Percentiles rank a stretch among this genome's conserved stretches.
Conservation (phyloP, 345 rosid genomes). For the Lepidium africanum region DNA sequence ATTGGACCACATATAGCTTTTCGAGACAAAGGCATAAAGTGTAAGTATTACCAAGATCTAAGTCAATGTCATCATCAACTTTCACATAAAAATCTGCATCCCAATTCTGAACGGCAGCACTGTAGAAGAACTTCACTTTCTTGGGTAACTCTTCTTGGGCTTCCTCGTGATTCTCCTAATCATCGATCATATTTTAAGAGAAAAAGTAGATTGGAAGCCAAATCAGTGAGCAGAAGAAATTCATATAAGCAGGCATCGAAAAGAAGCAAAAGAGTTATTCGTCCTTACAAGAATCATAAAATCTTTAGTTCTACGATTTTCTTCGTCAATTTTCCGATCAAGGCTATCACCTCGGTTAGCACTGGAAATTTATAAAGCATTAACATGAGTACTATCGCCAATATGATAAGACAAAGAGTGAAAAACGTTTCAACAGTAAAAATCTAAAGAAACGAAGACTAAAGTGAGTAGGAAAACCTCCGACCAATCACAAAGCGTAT, state of each 20-base stretch:
- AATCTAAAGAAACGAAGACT: neutral
- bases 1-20: neutral
- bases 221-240: neutral
- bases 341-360: slow-evolving; percentile 97
- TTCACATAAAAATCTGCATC: slow-evolving; percentile 91
- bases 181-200: neutral
- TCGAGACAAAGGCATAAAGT: slow-evolving; percentile 6
- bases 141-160: slow-evolving; percentile 89
- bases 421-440: neutral
- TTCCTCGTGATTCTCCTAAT: slow-evolving; percentile 95
- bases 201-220: neutral
- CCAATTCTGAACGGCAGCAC: slow-evolving; percentile 86
- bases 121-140: slow-evolving; percentile 81
- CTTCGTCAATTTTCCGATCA: slow-evolving; percentile 77
- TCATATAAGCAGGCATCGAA: neutral
- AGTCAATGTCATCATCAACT: slow-evolving; percentile 70
- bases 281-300: slow-evolving; percentile 83
- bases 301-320: slow-evolving; percentile 63
- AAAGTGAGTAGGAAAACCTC: slow-evolving; percentile 47
- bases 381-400: neutral
- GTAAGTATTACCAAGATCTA: slow-evolving; percentile 69
- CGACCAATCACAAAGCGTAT: slow-evolving; percentile 95
- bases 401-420: neutral
- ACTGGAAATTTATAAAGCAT: slow-evolving; percentile 36
- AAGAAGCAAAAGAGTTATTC: neutral